phyloP scores from a whole-genome alignment of 2,329 filamentous ascomycete species.

The Myriosclerotinia duriaeana region DNA sequence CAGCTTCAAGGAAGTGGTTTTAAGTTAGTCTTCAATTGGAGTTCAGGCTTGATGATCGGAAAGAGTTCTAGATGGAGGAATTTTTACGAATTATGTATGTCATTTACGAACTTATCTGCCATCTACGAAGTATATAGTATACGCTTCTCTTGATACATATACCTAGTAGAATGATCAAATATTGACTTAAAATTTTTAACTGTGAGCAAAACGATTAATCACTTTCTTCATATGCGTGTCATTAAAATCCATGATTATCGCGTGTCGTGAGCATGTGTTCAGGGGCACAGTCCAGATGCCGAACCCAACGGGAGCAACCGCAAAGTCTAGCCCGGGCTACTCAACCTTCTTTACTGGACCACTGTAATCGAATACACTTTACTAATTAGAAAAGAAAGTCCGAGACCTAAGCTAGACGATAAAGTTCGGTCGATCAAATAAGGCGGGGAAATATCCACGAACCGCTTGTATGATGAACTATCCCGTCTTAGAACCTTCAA shows the following conservation, averaged over 20 bases:
- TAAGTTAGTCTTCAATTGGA: not conserved
- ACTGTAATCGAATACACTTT: too few relatives aligned
- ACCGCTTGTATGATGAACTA: too few relatives aligned
- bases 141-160: not conserved
- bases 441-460: not conserved
- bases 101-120: not conserved
- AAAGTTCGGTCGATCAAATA: not conserved
- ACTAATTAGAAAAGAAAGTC: not conserved
- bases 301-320: not conserved
- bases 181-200: not conserved
- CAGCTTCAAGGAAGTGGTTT: not conserved
- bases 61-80: not conserved
- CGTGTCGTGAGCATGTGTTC: too few relatives aligned
- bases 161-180: not conserved
- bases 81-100: constrained; percentile 5
- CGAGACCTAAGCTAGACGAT: not conserved
- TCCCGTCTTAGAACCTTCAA: not conserved
- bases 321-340: not conserved
- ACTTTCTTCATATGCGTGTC: not conserved
- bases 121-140: not conserved
- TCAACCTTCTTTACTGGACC: not conserved
- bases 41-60: not conserved
- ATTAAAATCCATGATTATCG: not conserved
- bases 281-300: not conserved
- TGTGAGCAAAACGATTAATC: not conserved